Evolutionary conservation across 139 green algal species (phyloP).

Genomic region (Chlorella sorokiniana): DNA sequence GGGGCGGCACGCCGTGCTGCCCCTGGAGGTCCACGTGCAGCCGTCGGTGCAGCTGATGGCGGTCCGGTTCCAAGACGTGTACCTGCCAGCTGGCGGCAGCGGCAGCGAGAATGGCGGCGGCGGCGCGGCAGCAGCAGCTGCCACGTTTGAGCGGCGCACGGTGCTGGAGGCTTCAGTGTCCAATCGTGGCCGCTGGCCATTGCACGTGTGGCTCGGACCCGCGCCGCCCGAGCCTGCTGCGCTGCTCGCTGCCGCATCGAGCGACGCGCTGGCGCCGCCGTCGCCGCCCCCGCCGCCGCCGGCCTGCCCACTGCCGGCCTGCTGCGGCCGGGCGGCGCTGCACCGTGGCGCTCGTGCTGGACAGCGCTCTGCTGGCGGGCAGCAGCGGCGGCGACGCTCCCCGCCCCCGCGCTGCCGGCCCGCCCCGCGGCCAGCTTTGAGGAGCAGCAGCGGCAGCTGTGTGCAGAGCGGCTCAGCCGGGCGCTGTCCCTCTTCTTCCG

Average conservation of each 20-base stretch:
- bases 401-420: not conserved
- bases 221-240: not conserved
- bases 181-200: slow-evolving; percentile 17
- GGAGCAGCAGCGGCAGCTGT: slow-evolving; percentile 10
- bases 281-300: not conserved
- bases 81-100: slow-evolving; percentile 1
- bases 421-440: not conserved
- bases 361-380: not conserved
- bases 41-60: slow-evolving; percentile 39
- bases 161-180: slow-evolving; percentile 38
- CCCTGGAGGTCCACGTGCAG: slow-evolving; percentile 35
- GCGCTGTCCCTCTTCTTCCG: slow-evolving; percentile 11
- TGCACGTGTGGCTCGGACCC: slow-evolving; percentile 34
- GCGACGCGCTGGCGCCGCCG: slow-evolving; percentile 3
- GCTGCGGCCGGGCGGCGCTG: slow-evolving; percentile 28
- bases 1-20: slow-evolving; percentile 29
- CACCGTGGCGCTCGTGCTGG: slow-evolving; percentile 9
- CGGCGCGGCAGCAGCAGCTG: not conserved
- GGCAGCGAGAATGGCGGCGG: not conserved
- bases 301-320: slow-evolving; percentile 9
- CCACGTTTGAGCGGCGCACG: slow-evolving; percentile 13
- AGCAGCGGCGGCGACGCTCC: not conserved
- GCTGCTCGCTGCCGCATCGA: not conserved
- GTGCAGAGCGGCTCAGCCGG: slow-evolving; percentile 6
- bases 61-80: slow-evolving; percentile 30